These are phyloP conservation scores for Tanacetum coccineum DNA, from an alignment of 129 eudicot genomes.

Conservation along the genomic window DNA sequence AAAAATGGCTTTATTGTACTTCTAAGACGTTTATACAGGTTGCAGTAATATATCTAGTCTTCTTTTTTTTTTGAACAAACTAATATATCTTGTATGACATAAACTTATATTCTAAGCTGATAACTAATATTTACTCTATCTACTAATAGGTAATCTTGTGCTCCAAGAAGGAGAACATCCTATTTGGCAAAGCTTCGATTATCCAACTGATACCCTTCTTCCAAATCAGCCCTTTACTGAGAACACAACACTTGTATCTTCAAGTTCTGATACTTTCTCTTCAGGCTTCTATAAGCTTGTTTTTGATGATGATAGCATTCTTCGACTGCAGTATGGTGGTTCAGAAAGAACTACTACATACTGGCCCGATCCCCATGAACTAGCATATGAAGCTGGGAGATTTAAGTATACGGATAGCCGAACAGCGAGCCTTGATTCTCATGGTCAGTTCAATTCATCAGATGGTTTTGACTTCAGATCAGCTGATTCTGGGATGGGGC, in stretches of 20 bases:
- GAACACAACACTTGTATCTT: conserved; percentile 24
- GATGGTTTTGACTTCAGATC: conserved; percentile 6
- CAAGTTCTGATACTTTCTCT: conserved; percentile 22
- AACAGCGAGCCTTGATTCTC: conserved; percentile 19
- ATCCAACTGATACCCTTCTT: conserved; percentile 53
- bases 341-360: conserved; percentile 26
- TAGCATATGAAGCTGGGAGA: conserved; percentile 4
- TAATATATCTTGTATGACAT: too few relatives aligned
- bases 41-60: too few relatives aligned
- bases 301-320: conserved; percentile 43
- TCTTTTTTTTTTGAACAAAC: too few relatives aligned
- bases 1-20: too few relatives aligned
- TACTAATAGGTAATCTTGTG: conserved; percentile 37
- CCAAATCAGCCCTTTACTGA: conserved; percentile 38
- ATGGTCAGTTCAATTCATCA: conserved; percentile 28
- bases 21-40: too few relatives aligned
- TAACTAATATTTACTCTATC: too few relatives aligned
- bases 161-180: background rate
- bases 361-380: conserved; percentile 40
- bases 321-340: conserved; percentile 34
- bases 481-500: conserved; percentile 23
- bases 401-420: conserved; percentile 10
- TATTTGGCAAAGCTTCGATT: conserved; percentile 53
- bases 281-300: conserved; percentile 40
- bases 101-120: too few relatives aligned